A percentile compares a stretch with the other conserved stretches of the same genome.
Conservation (phyloP, 2,329 filamentous ascomycete species). For the Arthroderma uncinatum region DNA sequence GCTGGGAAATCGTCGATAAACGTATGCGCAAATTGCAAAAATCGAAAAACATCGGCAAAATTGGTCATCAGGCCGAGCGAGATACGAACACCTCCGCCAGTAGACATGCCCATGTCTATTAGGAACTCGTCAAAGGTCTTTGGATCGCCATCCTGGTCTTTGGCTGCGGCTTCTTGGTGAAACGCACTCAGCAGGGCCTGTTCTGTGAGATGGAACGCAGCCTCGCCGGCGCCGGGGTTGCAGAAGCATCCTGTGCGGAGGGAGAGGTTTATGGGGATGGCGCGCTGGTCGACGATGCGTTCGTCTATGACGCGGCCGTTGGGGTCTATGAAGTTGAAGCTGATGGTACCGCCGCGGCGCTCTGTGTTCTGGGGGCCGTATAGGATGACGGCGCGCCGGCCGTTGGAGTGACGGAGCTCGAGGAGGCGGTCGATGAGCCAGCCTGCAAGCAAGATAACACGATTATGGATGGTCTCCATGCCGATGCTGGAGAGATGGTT, state of each 20-base stretch:
- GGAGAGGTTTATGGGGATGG: constrained; percentile 47
- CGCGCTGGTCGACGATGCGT: constrained; percentile 47
- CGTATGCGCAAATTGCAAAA: constrained; percentile 11
- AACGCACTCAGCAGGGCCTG: constrained; percentile 6
- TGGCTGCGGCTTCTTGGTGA: constrained; percentile 4
- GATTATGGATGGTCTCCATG: constrained; percentile 48
- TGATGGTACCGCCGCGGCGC: constrained; percentile 45
- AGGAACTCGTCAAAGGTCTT: constrained; percentile 16
- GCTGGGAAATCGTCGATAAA: constrained; percentile 9
- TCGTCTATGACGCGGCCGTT: constrained; percentile 47
- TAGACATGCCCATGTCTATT: constrained; percentile 15
- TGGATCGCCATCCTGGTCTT: constrained; percentile 11
- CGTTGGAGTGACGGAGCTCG: constrained; percentile 44
- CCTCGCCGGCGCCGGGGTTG: constrained; percentile 38
- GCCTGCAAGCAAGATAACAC: constrained; percentile 46
- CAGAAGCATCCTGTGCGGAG: constrained; percentile 50
- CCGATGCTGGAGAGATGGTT: constrained; percentile 36
- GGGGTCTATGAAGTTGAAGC: constrained; percentile 49
- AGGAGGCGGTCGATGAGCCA: constrained; percentile 40
- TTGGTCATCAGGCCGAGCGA: constrained; percentile 18
- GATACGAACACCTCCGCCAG: constrained; percentile 16
- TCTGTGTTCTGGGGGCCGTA: constrained; percentile 47
- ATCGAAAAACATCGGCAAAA: constrained; percentile 14
- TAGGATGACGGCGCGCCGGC: constrained; percentile 40
- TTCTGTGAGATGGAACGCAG: constrained; percentile 35